Base-by-base conservation (phyloP, 345 rosid species). In the Durio zibethinus region DNA sequence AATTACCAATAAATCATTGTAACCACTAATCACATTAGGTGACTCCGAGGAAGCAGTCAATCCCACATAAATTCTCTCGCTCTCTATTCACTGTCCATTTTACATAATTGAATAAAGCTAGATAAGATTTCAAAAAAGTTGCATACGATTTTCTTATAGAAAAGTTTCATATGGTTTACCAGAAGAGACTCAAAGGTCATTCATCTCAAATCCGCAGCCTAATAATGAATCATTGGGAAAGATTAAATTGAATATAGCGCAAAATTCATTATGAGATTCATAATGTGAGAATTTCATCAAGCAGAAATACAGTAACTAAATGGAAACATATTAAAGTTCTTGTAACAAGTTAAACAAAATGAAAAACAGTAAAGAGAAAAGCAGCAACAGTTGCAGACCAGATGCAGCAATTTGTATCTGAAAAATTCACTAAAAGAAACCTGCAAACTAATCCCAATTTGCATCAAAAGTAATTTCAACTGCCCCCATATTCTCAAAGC, bases 401-500 rank as follows among this genome's bases (percentile, higher is more conserved):
- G 68, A 73, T 47, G 48, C 60, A 23, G 60, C 38, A 76, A 45
- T 57, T 31, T 5, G 75, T 76, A 78, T 76, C 48, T 1, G 69
- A 62, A 77, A 48, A 31, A 50, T 71, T 63, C 61, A 62, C 65
- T 29, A 65, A 43, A 1, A 59, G 5, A 53, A 66, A 53, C 74
- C 31, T 77, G 74, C 65, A 77, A 76, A 67, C 74, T 20, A 33
- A 25, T 27, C 53, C 15, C 73, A 27, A 81, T 48, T 77, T 50
- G 64, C 74, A 31, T 52, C 15, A 64, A 38, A 10, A 31, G 10
- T 52, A 67, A 57, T 50, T 72, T 52, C 57, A 70, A 31, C 16
- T 1, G 40, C 50, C 8, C 21, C 18, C n/a, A 40, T 68, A 56
- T 68, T 91, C 85, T 94, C 87, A 93, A 73, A 94, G 94, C 89